Evolutionary conservation across 1,139 yeast species (phyloP).

Genomic region (Lodderomyces margitis): DNA sequence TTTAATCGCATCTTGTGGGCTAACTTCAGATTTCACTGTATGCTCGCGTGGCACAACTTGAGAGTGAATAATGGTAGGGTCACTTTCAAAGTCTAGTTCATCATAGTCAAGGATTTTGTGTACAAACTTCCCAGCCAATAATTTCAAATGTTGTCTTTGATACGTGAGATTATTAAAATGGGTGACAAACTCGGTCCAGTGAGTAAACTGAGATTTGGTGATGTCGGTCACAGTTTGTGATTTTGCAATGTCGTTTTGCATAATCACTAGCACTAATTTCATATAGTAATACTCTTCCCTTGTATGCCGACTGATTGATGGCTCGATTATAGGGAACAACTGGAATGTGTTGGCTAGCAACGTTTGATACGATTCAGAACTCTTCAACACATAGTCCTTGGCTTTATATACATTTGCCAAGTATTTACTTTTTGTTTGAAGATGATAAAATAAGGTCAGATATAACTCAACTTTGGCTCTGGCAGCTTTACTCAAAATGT

Average conservation of each 20-base stretch:
- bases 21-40: slow-evolving; percentile 26
- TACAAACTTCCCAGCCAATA: slow-evolving; percentile 52
- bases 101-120: slow-evolving; percentile 52
- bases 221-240: slow-evolving; percentile 33
- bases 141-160: slow-evolving; percentile 55
- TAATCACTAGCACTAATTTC: slow-evolving; percentile 54
- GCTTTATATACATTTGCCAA: slow-evolving; percentile 51
- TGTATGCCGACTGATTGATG: slow-evolving; percentile 31
- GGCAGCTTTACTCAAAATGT: slow-evolving; percentile 34
- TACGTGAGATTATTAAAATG: slow-evolving; percentile 58
- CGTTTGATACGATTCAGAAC: slow-evolving; percentile 24
- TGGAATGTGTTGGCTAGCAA: slow-evolving; percentile 49
- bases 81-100: slow-evolving; percentile 70
- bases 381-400: slow-evolving; percentile 20
- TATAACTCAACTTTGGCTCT: slow-evolving; percentile 55
- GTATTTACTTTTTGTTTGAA: slow-evolving; percentile 84
- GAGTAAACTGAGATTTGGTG: slow-evolving; percentile 31
- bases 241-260: slow-evolving; percentile 44
- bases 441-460: slow-evolving; percentile 74
- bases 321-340: slow-evolving; percentile 43
- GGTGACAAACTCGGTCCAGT: slow-evolving; percentile 53
- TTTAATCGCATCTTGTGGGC: slow-evolving; percentile 73
- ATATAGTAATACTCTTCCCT: slow-evolving; percentile 78
- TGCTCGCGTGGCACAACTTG: slow-evolving; percentile 48
- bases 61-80: slow-evolving; percentile 67